Percentiles rank a stretch among this genome's conserved stretches.
phyloP scores from a whole-genome alignment of 2,329 filamentous ascomycete genomes.

The Pestalotiopsis sp. region DNA sequence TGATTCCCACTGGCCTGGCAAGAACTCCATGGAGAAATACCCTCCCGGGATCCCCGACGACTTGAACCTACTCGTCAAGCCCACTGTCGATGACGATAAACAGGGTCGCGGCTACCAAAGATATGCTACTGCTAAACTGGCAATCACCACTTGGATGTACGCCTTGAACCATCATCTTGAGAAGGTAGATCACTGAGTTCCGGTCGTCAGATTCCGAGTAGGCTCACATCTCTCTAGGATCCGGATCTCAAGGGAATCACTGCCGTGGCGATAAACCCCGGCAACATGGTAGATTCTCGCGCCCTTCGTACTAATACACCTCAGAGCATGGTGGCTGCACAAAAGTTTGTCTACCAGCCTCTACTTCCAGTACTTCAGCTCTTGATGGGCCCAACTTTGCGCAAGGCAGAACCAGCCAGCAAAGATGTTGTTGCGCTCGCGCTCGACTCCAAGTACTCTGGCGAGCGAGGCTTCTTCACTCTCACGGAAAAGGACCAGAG shows the following conservation, averaged over 20 bases:
- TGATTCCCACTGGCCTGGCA: conserved; percentile 1
- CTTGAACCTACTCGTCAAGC: neutral
- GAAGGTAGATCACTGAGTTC: conserved; percentile 4
- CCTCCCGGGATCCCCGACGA: neutral
- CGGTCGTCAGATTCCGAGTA: neutral
- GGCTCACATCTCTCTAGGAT: conserved; percentile 17
- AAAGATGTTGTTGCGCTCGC: conserved; percentile 1
- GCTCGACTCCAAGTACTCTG: neutral
- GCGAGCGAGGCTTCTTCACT: conserved; percentile 2
- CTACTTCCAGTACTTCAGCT: neutral
- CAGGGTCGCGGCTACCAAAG: conserved; percentile 6
- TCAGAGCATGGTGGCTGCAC: conserved; percentile 23
- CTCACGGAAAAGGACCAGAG: conserved; percentile 5
- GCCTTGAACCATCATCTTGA: conserved; percentile 14
- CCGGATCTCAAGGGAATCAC: conserved; percentile 29
- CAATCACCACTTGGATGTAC: conserved; percentile 11
- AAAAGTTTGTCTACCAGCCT: conserved; percentile 26
- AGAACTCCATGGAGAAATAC: conserved; percentile 9
- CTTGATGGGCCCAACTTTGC: conserved; percentile 3
- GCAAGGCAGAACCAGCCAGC: neutral
- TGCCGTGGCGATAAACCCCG: conserved; percentile 31
- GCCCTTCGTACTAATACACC: conserved; percentile 38
- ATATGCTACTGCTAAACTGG: conserved; percentile 8
- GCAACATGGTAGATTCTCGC: conserved; percentile 38
- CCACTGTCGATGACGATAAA: conserved; percentile 4